phyloP scores from a whole-genome alignment of 257 asterid genomes.

The Misopates orontium region DNA sequence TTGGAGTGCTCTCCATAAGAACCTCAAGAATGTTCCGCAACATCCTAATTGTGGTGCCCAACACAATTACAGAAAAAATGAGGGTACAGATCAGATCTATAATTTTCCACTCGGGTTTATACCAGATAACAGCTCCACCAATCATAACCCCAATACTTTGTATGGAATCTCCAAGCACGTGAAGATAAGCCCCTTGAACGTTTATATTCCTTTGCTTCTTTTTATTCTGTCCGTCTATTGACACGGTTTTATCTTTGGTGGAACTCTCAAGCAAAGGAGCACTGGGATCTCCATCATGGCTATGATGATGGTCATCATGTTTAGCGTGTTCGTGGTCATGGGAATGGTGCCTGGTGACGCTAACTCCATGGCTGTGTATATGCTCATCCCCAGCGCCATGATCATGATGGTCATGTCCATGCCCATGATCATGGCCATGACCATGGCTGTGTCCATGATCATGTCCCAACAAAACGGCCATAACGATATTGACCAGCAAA shows the following conservation, averaged over 20 bases:
- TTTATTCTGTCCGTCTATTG: constrained; percentile 34
- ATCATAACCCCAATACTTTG: constrained; percentile 97
- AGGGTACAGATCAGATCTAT: constrained; percentile 85
- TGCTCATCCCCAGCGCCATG: constrained; percentile 48
- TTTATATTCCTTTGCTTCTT: constrained; percentile 65
- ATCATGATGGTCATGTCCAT: constrained; percentile 42
- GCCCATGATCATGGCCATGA: constrained; percentile 47
- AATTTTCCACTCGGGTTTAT: constrained; percentile 82
- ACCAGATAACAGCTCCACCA: constrained; percentile 89
- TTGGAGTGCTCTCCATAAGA: constrained; percentile 92
- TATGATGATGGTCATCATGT: constrained; percentile 37
- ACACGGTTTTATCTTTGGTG: constrained; percentile 31
- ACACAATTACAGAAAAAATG: constrained; percentile 61
- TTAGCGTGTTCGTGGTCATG: constrained; percentile 34
- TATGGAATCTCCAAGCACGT: constrained; percentile 84
- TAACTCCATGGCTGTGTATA: constrained; percentile 47
- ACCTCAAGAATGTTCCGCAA: constrained; percentile 75
- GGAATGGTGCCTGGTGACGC: constrained; percentile 43
- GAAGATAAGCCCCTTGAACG: constrained; percentile 96
- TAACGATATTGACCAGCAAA: constrained; percentile 66
- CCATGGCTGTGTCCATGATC: constrained; percentile 65
- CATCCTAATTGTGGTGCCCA: constrained; percentile 80
- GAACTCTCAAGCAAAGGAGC: constrained; percentile 50
- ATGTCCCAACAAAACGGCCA: constrained; percentile 84
- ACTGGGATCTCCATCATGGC: constrained; percentile 34